These are phyloP conservation scores for Cercophora sp. DNA, from an alignment of 495 filamentous ascomycete genomes.

Conservation along the genomic window DNA sequence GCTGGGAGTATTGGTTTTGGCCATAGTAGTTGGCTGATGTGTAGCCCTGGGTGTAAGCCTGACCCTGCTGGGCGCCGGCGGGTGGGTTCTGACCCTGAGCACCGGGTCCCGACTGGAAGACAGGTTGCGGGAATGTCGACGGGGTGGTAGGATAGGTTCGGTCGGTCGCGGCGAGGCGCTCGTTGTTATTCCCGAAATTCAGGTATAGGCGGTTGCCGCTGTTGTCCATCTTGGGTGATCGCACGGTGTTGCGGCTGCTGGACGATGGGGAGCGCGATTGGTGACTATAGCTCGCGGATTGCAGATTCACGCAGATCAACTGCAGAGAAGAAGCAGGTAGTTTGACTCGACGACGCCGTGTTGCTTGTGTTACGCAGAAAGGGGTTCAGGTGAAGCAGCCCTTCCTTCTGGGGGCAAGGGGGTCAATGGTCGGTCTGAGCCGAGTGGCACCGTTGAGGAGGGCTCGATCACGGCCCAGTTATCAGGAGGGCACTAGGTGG, in stretches of 20 bases:
- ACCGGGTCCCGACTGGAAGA: slow-evolving; percentile 46
- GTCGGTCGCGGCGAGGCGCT: slow-evolving; percentile 61
- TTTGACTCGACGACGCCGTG: background rate
- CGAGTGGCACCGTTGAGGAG: slow-evolving; percentile 10
- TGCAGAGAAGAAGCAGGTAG: background rate
- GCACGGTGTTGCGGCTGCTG: background rate
- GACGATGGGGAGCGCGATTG: background rate
- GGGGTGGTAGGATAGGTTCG: slow-evolving; percentile 94
- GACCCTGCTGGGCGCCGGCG: slow-evolving; percentile 34
- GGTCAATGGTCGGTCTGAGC: background rate
- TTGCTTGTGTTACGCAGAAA: slow-evolving; percentile 9
- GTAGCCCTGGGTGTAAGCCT: slow-evolving; percentile 36
- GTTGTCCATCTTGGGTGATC: slow-evolving; percentile 41
- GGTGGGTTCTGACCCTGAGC: slow-evolving; percentile 22
- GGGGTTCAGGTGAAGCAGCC: slow-evolving; percentile 5
- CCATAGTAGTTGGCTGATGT: slow-evolving; percentile 27
- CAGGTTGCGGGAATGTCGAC: slow-evolving; percentile 90
- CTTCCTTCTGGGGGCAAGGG: slow-evolving; percentile 7
- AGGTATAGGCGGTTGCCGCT: slow-evolving; percentile 64
- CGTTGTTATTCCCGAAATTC: slow-evolving; percentile 67
- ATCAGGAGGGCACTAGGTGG: slow-evolving; percentile 5
- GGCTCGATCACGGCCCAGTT: slow-evolving; percentile 2
- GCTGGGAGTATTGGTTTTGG: slow-evolving; percentile 34
- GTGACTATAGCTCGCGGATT: background rate
- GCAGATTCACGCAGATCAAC: background rate